phyloP scores from a whole-genome alignment of 2,329 filamentous ascomycete genomes.

The Pseudogymnoascus pannorum region DNA sequence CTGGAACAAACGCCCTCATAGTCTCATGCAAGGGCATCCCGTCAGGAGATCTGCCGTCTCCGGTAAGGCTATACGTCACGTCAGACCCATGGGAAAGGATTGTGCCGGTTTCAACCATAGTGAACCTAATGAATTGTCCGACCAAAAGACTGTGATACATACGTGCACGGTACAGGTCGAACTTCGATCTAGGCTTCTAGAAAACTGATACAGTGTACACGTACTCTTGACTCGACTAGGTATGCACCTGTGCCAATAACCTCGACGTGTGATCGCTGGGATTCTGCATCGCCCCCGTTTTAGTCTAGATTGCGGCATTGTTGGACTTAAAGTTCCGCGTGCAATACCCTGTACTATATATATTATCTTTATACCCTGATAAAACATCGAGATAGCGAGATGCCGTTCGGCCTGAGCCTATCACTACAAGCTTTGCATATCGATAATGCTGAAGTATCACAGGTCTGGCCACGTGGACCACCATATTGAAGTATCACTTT shows the following conservation, averaged over 20 bases:
- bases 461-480: background rate
- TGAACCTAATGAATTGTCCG: background rate
- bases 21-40: conserved; percentile 3
- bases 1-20: background rate
- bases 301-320: conserved; percentile 1
- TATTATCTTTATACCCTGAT: background rate
- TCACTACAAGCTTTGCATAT: background rate
- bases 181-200: conserved; percentile 6
- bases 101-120: background rate
- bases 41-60: background rate
- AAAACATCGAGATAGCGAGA: background rate
- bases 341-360: background rate
- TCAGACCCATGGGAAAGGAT: background rate
- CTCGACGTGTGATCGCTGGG: background rate
- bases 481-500: background rate
- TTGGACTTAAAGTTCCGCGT: background rate
- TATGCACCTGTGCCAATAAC: too few relatives aligned
- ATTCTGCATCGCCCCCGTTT: background rate
- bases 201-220: background rate
- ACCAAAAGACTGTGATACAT: conserved; percentile 1
- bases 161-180: background rate
- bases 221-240: background rate
- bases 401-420: background rate
- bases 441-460: background rate
- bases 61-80: background rate